Evolutionary conservation across 2,329 filamentous ascomycete species (phyloP), one percentile per base, ranked within the genome.

Genomic region (Chrysoporthe deuterocubensis): DNA sequence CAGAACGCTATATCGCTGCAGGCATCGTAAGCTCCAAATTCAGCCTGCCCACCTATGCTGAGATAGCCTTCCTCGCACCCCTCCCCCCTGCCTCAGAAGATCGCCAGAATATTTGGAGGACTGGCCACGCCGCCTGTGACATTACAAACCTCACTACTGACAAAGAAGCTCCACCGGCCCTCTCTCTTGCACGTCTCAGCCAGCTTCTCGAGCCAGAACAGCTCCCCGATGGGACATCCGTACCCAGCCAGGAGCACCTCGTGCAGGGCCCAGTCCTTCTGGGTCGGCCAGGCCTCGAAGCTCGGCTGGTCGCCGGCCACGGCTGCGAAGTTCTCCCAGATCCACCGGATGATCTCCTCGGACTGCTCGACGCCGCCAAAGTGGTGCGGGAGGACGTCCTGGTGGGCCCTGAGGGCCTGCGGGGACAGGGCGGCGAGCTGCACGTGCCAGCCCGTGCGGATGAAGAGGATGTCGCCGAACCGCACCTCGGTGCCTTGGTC

Each of bases 401-500:
- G 76, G 64, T 81, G 71, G 2, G 76, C 70, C 32, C 76, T 74
- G n/a, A 84, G 76, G 26, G 82, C 74, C 3, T 74, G 69, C 4
- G 76, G 70, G 1, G 78, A 75, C 32, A 82, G 79, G n/a, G 73
- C 70, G 4, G 78, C 74, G 65, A 80, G 80, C 1, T 79, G 74
- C 42, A 74, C 74, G 71, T 82, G 81, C 72, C 82, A 87, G 13
- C 84, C 76, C 0, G 74, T 81, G 7, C 85, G 81, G 37, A 86
- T 78, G 70, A 87, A 77, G 3, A 87, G 75, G 44, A 87, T 81
- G 70, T 87, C 85, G 11, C 85, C 85, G 65, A 85, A 83, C n/a
- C 78, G 74, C 42, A 85, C 76, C 70, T 82, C 78, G 0, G 82
- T 84, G 9, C 81, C 81, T 72, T 87, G 83, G 3, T 79, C 76